phyloP scores from a whole-genome alignment of 2,329 filamentous ascomycete genomes.

The Diaporthe amygdali region DNA sequence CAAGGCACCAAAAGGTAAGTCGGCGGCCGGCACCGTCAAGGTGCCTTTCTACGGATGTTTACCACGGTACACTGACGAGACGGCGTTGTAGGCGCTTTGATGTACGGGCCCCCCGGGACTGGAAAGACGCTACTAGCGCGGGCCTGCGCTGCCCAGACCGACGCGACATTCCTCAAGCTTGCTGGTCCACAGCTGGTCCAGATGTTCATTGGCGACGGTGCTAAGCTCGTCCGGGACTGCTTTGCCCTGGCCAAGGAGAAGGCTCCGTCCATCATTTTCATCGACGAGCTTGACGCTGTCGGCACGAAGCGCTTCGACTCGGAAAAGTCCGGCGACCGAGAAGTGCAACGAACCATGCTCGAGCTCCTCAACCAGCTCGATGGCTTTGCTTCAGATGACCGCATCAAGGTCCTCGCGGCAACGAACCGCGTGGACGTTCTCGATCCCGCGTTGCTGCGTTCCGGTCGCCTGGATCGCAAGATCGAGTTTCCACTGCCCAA shows the following conservation, averaged over 20 bases:
- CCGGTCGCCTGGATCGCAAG: constrained; percentile 91
- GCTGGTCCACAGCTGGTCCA: constrained; percentile 97
- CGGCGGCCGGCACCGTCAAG: not conserved
- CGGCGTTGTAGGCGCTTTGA: constrained; percentile 75
- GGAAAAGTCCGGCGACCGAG: constrained; percentile 95
- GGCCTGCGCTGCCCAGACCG: constrained; percentile 96
- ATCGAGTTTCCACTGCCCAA: constrained; percentile 98
- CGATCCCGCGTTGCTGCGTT: constrained; percentile 88
- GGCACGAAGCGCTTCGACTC: constrained; percentile 99
- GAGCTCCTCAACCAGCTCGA: constrained; percentile 98
- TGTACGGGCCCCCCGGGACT: constrained; percentile 94
- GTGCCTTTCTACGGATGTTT: constrained; percentile 8
- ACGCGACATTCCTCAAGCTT: constrained; percentile 98
- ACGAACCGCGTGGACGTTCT: constrained; percentile 95
- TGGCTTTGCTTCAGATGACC: constrained; percentile 94
- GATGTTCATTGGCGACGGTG: constrained; percentile 99
- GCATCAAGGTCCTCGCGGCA: constrained; percentile 94
- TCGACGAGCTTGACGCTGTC: constrained; percentile 97
- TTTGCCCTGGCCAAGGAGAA: constrained; percentile 99
- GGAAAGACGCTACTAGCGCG: constrained; percentile 92
- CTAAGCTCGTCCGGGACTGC: constrained; percentile 95
- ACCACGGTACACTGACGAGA: not conserved
- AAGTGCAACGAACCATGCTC: constrained; percentile 98
- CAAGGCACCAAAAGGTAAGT: constrained; percentile 94
- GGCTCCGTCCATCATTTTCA: constrained; percentile 98